Base-by-base conservation (phyloP, 768 basidiomycete species). In the Boletus rex-veris region DNA sequence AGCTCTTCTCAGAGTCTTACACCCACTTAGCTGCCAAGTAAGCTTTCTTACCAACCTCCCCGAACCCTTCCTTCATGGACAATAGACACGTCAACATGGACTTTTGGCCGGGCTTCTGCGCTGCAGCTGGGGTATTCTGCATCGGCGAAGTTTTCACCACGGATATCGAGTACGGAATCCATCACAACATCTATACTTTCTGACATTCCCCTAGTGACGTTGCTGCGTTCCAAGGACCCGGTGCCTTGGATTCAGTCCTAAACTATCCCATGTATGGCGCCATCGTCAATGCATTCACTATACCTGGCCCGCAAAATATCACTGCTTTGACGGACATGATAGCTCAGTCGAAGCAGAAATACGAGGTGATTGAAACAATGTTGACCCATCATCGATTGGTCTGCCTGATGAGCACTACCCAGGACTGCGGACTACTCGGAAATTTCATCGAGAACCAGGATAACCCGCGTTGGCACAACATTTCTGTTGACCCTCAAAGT, bases 371-470 rank as follows among this genome's bases (percentile, higher is more conserved):
- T 36, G 21, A 19, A 11, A 33, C 14, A 19, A 30, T 31, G 10
- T 6, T 38, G 67, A 28, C 15, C 16, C 18, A 16, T 1, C 8
- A 36, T 48, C 5, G 7, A 19, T 9, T 14, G 9, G 18, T 30
- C 31, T 38, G 26, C 10, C 41, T 46, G 21, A 62, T 48, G 28
- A 31, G 36, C 37, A n/a, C 21, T 26, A 44, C 35, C 14, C 43
- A 67, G 67, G 68, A 68, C 41, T 43, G 48, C 16, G 54, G 64
- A 19, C 52, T 72, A 14, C 78, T 90, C 3, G 90, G 89, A 2
- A 90, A 87, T 61, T 91, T 91, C 71, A 67, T 91, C 33, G 88
- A 89, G 71, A 90, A 90, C 66, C 87, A 90, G 57, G 88, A 90
- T 64, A 53, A 87, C 11, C 81, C 86, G 8, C 81, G 89, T 48